Evolutionary conservation across 2,329 filamentous ascomycete species (phyloP).

Genomic region (Cryphonectria naterciae): DNA sequence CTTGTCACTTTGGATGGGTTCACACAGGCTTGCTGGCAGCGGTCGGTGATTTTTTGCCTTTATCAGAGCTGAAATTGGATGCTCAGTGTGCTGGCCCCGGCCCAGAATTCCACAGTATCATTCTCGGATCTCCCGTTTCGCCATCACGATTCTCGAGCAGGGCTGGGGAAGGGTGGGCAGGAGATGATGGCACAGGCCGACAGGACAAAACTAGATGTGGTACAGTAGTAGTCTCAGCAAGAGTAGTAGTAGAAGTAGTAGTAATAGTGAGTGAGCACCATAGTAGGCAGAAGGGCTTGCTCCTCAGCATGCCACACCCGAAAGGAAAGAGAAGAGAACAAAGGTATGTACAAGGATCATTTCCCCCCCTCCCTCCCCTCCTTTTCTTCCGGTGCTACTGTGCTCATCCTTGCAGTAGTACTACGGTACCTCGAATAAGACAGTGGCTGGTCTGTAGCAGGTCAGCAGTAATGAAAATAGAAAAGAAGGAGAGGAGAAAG

Average conservation of each 20-base stretch:
- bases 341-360: not conserved
- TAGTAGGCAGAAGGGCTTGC: not conserved
- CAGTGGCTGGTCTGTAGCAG: not conserved
- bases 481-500: not conserved
- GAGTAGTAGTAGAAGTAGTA: not conserved
- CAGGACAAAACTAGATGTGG: not conserved
- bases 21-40: not conserved
- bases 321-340: not conserved
- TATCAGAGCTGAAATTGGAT: not conserved
- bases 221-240: not conserved
- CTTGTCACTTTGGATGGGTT: conserved; percentile 9
- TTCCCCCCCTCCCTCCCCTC: not conserved
- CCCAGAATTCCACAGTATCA: not conserved
- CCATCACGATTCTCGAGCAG: conserved; percentile 1
- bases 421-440: not conserved
- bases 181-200: not conserved
- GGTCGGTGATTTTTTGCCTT: not conserved
- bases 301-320: not conserved
- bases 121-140: conserved; percentile 12
- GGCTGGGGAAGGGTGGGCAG: not conserved
- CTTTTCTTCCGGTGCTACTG: not conserved
- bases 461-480: not conserved
- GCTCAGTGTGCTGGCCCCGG: not conserved
- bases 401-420: not conserved
- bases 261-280: not conserved